Evolutionary conservation across 1,284 basidiomycete species (phyloP).

Genomic region (Ustilago esculenta): DNA sequence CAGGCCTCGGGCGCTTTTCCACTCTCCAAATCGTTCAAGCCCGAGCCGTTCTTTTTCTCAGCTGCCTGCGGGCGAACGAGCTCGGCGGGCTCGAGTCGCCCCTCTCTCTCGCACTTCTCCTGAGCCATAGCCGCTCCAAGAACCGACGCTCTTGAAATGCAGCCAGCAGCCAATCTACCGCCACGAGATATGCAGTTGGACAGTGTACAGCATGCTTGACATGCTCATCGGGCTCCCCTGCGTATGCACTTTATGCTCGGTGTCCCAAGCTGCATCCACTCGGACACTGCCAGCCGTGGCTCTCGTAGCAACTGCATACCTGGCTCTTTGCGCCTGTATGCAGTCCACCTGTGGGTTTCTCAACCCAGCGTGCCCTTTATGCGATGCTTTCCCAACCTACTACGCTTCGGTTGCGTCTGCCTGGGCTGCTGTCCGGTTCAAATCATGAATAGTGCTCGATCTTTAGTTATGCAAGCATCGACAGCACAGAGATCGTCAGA

Average conservation of each 20-base stretch:
- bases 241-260: neutral
- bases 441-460: no score
- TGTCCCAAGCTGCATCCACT: no score
- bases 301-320: no score
- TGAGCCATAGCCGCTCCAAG: no score
- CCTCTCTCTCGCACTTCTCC: no score
- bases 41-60: slow-evolving; percentile 9
- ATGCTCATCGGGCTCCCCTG: slow-evolving; percentile 3
- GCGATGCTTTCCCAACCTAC: neutral
- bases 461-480: neutral
- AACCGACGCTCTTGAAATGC: slow-evolving; percentile 2
- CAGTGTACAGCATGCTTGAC: no score
- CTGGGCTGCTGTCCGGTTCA: neutral
- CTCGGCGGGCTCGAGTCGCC: neutral
- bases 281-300: neutral
- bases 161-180: slow-evolving; percentile 10
- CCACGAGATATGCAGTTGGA: slow-evolving; percentile 1
- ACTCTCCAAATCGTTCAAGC: slow-evolving; percentile 1
- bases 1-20: slow-evolving; percentile 3
- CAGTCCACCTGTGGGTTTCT: slow-evolving; percentile 1
- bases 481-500: neutral
- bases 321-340: neutral
- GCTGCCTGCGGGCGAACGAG: neutral
- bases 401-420: neutral
- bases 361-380: neutral